phyloP scores from a whole-genome alignment of 108 stramenopile genomes.

The Nitzschia sp. region DNA sequence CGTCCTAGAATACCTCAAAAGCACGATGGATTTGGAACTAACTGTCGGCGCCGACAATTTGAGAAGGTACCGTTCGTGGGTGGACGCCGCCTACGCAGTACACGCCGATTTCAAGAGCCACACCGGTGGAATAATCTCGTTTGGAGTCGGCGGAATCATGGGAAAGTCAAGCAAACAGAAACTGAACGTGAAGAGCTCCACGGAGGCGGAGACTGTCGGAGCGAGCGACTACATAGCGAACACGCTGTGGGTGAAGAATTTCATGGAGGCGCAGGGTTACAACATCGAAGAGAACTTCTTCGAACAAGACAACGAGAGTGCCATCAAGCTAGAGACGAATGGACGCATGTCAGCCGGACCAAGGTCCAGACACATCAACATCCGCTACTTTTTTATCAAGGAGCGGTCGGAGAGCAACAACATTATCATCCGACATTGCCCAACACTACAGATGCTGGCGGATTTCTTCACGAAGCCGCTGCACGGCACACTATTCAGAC shows the following conservation, averaged over 20 bases:
- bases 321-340: constrained; percentile 43
- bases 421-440: constrained; percentile 40
- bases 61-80: constrained; percentile 15
- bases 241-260: constrained; percentile 38
- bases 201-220: too few species aligned
- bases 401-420: constrained; percentile 33
- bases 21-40: constrained; percentile 30
- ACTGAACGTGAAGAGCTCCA: constrained; percentile 47
- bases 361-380: constrained; percentile 41
- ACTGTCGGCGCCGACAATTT: constrained; percentile 20
- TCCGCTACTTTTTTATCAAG: constrained; percentile 46
- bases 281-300: constrained; percentile 25
- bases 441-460: constrained; percentile 53
- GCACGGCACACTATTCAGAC: constrained; percentile 38
- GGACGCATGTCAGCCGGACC: constrained; percentile 33
- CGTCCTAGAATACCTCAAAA: constrained; percentile 40
- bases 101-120: constrained; percentile 29
- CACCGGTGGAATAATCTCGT: constrained; percentile 24
- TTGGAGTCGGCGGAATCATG: constrained; percentile 26
- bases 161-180: constrained; percentile 40
- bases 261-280: constrained; percentile 49
- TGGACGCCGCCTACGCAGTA: constrained; percentile 38
- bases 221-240: constrained; percentile 32
- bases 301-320: constrained; percentile 52
- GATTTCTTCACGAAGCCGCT: constrained; percentile 62